Evolutionary conservation across 1,139 yeast species (phyloP), one percentile per base, ranked within the genome.

Genomic region (Citeromyces siamensis): DNA sequence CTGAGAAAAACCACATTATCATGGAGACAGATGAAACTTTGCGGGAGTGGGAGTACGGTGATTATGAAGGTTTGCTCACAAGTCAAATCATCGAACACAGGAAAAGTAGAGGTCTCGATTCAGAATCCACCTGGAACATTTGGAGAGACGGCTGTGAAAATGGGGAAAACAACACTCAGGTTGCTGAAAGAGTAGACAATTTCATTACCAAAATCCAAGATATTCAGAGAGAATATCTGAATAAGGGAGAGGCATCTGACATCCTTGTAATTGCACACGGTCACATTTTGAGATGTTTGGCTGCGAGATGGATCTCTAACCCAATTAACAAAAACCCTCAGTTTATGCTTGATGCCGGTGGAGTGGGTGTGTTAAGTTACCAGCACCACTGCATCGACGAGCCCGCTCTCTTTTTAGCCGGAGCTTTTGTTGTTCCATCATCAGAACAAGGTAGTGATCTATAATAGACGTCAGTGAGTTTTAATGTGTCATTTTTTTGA

Each of bases 31-130:
- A 81, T 44, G 74, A 81, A 36, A 80, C 79, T 48, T 59, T 85
- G 37, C 68, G 93, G 45, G 97, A 88, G 59, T 88, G 97, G 96
- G 93, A 84, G 47, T 88, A 88, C 51, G 97, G 97, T 46, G 93
- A 83, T 49, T 88, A 88, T 55, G 97, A 88, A 61, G 97, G 97
- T 4, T 58, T 78, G 48, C 56, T 66, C 40, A 81, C 94, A 1
- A 57, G 61, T 10, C 74, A 86, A 46, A 86, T 88, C 53, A 61
- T 68, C 32, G 67, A 62, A 8, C 55, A 72, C 45, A 71, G 96
- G 49, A 60, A 61, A 34, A 52, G 59, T 14, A 66, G 79, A 42
- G 95, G 94, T 0, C 60, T 82, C 35, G 76, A 71, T 38, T 40
- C 42, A 16, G 60, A 68, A 42, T 48, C 57, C 40, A 46, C 49